Evolutionary conservation across 2,329 filamentous ascomycete species (phyloP).

Genomic region (Acarospora socialis): DNA sequence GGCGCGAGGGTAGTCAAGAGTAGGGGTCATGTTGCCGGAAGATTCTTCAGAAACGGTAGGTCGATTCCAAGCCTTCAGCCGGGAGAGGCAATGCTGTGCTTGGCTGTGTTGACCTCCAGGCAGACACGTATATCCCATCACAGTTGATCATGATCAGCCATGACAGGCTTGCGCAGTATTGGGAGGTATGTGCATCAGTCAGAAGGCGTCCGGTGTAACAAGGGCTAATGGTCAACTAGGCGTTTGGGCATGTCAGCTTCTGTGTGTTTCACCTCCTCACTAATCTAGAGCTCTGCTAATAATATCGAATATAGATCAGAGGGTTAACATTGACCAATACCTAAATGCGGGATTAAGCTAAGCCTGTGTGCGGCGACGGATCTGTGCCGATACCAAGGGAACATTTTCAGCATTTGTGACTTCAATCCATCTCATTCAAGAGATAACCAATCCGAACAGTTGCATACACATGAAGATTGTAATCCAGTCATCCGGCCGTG

Average conservation of each 20-base stretch:
- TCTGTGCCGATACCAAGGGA: no score
- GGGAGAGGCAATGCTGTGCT: background rate
- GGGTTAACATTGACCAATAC: no score
- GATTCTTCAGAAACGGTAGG: slow-evolving; percentile 59
- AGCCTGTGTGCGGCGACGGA: no score
- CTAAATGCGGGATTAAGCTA: no score
- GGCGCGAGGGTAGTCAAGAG: slow-evolving; percentile 61
- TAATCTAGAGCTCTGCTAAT: no score
- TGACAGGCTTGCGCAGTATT: slow-evolving; percentile 69
- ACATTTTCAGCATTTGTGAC: no score
- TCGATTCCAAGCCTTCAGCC: slow-evolving; percentile 8
- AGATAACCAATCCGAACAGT: no score
- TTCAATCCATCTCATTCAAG: no score
- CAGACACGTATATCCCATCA: slow-evolving; percentile 61
- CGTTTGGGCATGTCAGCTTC: slow-evolving; percentile 45
- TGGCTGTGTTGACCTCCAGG: slow-evolving; percentile 15
- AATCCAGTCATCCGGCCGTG: no score
- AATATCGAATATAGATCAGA: no score
- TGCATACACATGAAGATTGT: no score
- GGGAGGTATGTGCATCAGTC: slow-evolving; percentile 35
- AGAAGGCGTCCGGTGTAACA: background rate
- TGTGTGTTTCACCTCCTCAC: no score
- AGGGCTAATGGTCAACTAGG: slow-evolving; percentile 10
- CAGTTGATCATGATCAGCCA: slow-evolving; percentile 66
- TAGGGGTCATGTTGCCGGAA: slow-evolving; percentile 61